Evolutionary conservation across 768 basidiomycete genomes (phyloP).

Genomic region (Dictyophora rubrovolvata): DNA sequence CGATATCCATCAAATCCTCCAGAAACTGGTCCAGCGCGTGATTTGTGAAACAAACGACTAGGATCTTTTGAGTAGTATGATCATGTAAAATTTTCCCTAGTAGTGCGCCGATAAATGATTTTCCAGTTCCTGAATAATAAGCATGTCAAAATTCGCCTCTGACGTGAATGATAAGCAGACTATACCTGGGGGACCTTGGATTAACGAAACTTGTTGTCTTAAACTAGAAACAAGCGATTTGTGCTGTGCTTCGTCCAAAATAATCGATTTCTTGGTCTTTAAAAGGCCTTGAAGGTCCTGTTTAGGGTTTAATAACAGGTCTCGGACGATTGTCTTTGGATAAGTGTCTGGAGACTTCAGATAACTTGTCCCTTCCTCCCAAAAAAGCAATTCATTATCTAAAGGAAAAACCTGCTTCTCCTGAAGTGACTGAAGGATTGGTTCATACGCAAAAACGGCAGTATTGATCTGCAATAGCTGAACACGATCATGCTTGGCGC

Average conservation of each 20-base stretch:
- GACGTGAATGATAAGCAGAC: too few relatives aligned
- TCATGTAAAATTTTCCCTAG: slow-evolving; percentile 52
- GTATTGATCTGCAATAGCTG: slow-evolving; percentile 50
- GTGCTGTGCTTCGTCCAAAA: slow-evolving; percentile 42
- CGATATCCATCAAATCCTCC: slow-evolving; percentile 48
- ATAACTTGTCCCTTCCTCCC: slow-evolving; percentile 28
- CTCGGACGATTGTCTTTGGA: slow-evolving; percentile 18
- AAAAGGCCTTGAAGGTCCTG: slow-evolving; percentile 34
- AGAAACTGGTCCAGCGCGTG: slow-evolving; percentile 67
- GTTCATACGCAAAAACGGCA: slow-evolving; percentile 53
- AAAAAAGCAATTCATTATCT: slow-evolving; percentile 41
- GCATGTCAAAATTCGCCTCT: neutral
- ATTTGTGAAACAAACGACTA: slow-evolving; percentile 67
- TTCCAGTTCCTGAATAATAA: slow-evolving; percentile 48
- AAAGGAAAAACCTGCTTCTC: slow-evolving; percentile 35
- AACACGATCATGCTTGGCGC: slow-evolving; percentile 19
- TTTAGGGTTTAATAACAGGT: slow-evolving; percentile 22
- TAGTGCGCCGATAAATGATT: slow-evolving; percentile 63
- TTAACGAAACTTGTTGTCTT: slow-evolving; percentile 45
- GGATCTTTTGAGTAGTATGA: slow-evolving; percentile 36
- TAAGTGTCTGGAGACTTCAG: slow-evolving; percentile 10
- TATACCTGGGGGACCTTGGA: slow-evolving; percentile 67
- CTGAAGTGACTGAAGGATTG: slow-evolving; percentile 49
- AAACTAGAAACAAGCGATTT: slow-evolving; percentile 39
- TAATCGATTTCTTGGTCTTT: slow-evolving; percentile 26